Evolutionary conservation across 2,329 filamentous ascomycete genomes (phyloP).

Genomic region (Diaporthe capsici): DNA sequence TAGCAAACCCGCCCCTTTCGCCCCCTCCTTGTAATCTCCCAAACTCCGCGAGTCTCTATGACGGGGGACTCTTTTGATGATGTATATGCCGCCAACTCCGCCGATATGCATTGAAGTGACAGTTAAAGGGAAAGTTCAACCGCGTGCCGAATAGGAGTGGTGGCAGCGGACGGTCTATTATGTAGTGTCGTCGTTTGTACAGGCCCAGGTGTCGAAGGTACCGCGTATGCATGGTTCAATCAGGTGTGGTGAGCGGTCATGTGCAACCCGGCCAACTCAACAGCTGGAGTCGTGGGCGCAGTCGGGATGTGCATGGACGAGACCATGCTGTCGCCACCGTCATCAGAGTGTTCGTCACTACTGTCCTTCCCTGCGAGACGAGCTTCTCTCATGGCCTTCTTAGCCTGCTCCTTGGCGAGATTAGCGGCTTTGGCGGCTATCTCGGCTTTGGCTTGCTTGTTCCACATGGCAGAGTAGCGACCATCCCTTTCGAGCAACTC

Average conservation of each 20-base stretch:
- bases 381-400: constrained; percentile 63
- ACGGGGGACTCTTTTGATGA: constrained; percentile 33
- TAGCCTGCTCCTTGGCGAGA: constrained; percentile 57
- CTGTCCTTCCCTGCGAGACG: constrained; percentile 59
- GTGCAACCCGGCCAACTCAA: constrained; percentile 40
- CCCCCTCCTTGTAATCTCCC: constrained; percentile 11
- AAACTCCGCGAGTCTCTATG: constrained; percentile 40
- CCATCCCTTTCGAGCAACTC: constrained; percentile 79
- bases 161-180: constrained; percentile 39
- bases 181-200: constrained; percentile 39
- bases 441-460: constrained; percentile 86
- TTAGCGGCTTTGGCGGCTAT: constrained; percentile 74
- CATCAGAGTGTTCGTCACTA: constrained; percentile 58
- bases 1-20: not conserved
- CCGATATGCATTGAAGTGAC: constrained; percentile 45
- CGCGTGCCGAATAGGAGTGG: constrained; percentile 27
- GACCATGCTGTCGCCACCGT: constrained; percentile 61
- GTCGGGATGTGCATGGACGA: constrained; percentile 60
- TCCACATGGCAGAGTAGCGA: constrained; percentile 89
- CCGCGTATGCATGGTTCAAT: not conserved
- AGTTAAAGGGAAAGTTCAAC: constrained; percentile 35
- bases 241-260: constrained; percentile 15
- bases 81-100: constrained; percentile 43
- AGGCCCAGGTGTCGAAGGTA: constrained; percentile 38
- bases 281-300: constrained; percentile 49